Base-by-base conservation (phyloP, 305 asterid genomes). In the Fraxinus latifolia region DNA sequence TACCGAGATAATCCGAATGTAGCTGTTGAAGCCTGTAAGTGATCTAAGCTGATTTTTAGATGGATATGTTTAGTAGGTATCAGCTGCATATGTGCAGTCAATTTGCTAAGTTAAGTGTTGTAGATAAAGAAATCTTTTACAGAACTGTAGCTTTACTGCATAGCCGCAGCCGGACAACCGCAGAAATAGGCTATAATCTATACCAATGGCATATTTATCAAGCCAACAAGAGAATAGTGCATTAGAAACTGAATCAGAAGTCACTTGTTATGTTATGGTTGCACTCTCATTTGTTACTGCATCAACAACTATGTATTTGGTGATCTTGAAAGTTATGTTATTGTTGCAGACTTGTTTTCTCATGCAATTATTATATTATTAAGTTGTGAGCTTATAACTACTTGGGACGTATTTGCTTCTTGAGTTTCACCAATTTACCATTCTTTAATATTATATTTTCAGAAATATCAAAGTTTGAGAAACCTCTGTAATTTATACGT, bases 21-120 rank as follows among this genome's bases (percentile, higher is more conserved):
- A 72, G 77, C 67, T 19, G 31, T 23, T 72, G 77, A 72, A n/a
- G 42, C 21, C 11, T 77, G 60, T 27, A 74, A 34, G n/a, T 23
- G 34, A 65, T 23, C 2, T 25, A 5, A 21, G 7, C 34, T 7
- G 72, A 65, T 21, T 21, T 65, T 65, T 65, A 23, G 33, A 65
- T 65, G 72, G n/a, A 65, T 65, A 21, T 65, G 15, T 23, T 65
- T 21, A 7, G 5, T 25, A 6, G 72, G 34, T 14, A 21, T 65
- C n/a, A 23, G n/a, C 33, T 65, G 14, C 72, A 7, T 65, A 0
- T 65, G 72, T 65, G 72, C 72, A 25, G 33, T 23, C 25, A 8
- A 23, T 25, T 25, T 34, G 73, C 84, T 32, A 77, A 74, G 84
- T 80, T 77, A 53, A 85, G 67, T 72, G 82, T 73, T 83, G 81